Conservation (phyloP, 2,329 filamentous ascomycete genomes). For the Aspergillus spinulosporus region DNA sequence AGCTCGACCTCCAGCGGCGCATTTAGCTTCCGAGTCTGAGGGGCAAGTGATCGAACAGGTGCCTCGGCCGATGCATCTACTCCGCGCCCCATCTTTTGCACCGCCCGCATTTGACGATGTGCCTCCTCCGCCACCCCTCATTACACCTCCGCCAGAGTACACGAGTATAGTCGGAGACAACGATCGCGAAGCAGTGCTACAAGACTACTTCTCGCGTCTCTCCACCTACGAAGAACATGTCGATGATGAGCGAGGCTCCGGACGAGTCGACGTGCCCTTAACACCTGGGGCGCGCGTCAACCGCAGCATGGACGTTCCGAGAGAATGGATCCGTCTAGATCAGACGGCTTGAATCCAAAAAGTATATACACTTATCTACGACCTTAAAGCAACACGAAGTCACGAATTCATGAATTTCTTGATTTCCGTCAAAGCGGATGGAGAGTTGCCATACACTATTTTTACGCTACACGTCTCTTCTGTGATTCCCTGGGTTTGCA, state of each 20-base stretch:
- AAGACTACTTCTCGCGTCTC: slow-evolving; percentile 83
- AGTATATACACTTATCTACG: slow-evolving; percentile 6
- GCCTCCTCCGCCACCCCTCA: slow-evolving; percentile 68
- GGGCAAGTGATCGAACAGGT: slow-evolving; percentile 37
- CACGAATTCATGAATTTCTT: slow-evolving; percentile 14
- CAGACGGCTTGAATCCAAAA: slow-evolving; percentile 24
- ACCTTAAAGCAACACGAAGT: slow-evolving; percentile 2
- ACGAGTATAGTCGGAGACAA: slow-evolving; percentile 70
- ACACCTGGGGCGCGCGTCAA: slow-evolving; percentile 64
- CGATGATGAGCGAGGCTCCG: slow-evolving; percentile 51
- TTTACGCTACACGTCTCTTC: background rate
- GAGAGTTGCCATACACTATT: slow-evolving; percentile 13
- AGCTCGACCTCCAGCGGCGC: slow-evolving; percentile 52
- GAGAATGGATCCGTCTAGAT: slow-evolving; percentile 53
- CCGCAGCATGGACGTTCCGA: slow-evolving; percentile 64
- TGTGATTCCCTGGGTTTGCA: slow-evolving; percentile 5
- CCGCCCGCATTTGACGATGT: slow-evolving; percentile 86
- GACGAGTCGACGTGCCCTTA: slow-evolving; percentile 58
- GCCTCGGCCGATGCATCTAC: slow-evolving; percentile 75
- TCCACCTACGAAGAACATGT: slow-evolving; percentile 66
- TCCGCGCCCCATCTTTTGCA: slow-evolving; percentile 81
- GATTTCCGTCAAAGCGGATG: slow-evolving; percentile 6
- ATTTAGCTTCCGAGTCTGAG: slow-evolving; percentile 48
- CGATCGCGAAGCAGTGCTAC: slow-evolving; percentile 67
- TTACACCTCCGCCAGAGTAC: slow-evolving; percentile 84